phyloP scores from a whole-genome alignment of 176 grass and related monocot genomes.

The Rhynchospora pubera region DNA sequence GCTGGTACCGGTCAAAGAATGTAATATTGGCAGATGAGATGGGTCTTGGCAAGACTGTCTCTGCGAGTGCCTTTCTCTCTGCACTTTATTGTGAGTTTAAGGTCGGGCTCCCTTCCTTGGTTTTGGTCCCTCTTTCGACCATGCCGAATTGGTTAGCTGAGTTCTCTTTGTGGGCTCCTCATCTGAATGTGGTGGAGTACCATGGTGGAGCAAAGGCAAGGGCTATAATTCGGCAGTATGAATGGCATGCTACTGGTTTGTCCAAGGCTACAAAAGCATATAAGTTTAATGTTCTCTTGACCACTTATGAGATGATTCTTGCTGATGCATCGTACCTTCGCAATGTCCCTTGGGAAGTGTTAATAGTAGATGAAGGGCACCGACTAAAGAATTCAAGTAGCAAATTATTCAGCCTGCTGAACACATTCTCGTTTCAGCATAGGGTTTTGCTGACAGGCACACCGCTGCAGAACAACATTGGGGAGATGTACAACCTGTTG shows the following conservation, averaged over 20 bases:
- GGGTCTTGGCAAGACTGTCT: constrained; percentile 98
- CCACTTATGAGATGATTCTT: constrained; percentile 97
- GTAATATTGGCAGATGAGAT: constrained; percentile 99
- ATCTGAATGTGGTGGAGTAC: constrained; percentile 97
- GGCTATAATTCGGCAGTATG: constrained; percentile 85
- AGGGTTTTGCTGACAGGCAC: constrained; percentile 96
- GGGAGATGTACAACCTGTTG: constrained; percentile 96
- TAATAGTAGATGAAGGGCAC: constrained; percentile 97
- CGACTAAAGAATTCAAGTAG: constrained; percentile 96
- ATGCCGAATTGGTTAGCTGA: constrained; percentile 99
- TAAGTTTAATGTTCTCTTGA: constrained; percentile 90
- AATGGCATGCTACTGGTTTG: constrained; percentile 70
- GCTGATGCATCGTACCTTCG: constrained; percentile 84
- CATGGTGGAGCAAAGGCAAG: constrained; percentile 90
- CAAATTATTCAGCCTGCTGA: constrained; percentile 90
- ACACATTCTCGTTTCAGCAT: constrained; percentile 85
- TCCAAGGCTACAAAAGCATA: constrained; percentile 51
- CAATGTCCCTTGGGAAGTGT: constrained; percentile 88
- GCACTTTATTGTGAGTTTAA: constrained; percentile 88
- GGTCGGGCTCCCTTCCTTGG: constrained; percentile 65
- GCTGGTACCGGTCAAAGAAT: constrained; percentile 92
- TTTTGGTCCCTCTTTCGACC: constrained; percentile 93
- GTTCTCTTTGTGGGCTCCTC: constrained; percentile 88
- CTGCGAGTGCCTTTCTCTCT: constrained; percentile 88
- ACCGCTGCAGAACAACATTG: constrained; percentile 95